phyloP scores from a whole-genome alignment of 1,284 basidiomycete species.

The Cutaneotrichosporon sp. region DNA sequence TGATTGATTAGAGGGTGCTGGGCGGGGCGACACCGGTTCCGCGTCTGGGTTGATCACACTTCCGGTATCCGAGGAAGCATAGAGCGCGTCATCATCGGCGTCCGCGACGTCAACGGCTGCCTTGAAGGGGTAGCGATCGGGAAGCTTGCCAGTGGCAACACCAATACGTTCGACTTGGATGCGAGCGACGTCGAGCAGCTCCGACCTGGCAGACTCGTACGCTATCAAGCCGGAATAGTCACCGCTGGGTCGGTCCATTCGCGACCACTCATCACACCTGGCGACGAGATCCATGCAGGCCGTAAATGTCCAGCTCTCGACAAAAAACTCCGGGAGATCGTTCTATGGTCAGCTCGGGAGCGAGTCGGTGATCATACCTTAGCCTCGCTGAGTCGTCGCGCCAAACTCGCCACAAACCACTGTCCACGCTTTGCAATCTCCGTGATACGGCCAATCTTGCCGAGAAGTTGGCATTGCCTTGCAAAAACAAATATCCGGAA shows the following conservation, averaged over 20 bases:
- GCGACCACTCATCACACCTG: conserved; percentile 72
- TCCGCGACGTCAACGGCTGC: conserved; percentile 13
- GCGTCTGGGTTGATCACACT: not conserved
- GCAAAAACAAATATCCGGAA: conserved; percentile 87
- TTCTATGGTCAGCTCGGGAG: conserved; percentile 49
- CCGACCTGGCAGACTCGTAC: conserved; percentile 43
- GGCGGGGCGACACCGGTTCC: not conserved
- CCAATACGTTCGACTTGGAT: conserved; percentile 46
- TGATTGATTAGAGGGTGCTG: conserved; percentile 59
- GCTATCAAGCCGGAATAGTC: conserved; percentile 57
- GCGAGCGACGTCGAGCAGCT: conserved; percentile 44
- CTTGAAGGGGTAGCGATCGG: conserved; percentile 37
- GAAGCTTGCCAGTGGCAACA: conserved; percentile 35
- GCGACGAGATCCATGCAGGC: conserved; percentile 82
- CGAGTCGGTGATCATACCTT: conserved; percentile 55
- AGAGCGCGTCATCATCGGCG: not conserved
- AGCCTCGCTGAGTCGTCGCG: conserved; percentile 58
- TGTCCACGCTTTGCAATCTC: conserved; percentile 65
- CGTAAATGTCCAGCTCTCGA: conserved; percentile 92
- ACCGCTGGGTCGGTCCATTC: conserved; percentile 46
- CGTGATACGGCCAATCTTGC: conserved; percentile 71
- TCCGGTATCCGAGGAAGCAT: not conserved
- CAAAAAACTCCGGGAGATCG: conserved; percentile 69
- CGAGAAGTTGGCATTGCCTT: conserved; percentile 73
- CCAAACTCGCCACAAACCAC: conserved; percentile 44